phyloP scores from a whole-genome alignment of 1,284 basidiomycete species.

The Trametes sp. region DNA sequence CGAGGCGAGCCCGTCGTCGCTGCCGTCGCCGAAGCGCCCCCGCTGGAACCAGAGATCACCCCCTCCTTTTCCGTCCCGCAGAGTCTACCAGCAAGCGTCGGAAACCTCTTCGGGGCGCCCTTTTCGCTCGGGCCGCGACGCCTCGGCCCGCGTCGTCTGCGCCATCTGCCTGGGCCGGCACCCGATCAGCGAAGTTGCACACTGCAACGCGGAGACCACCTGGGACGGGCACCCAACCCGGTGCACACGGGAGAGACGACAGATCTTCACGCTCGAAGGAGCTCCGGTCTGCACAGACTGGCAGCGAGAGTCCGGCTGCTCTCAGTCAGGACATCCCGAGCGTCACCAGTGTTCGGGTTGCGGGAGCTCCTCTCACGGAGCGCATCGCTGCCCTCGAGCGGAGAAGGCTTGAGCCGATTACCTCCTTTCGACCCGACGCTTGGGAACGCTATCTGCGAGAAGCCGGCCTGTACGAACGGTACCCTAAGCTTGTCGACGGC shows the following conservation, averaged over 20 bases:
- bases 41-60: not conserved
- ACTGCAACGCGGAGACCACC: slow-evolving; percentile 22
- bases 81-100: not conserved
- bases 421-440: slow-evolving; percentile 29
- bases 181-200: slow-evolving; percentile 23
- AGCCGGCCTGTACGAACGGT: slow-evolving; percentile 29
- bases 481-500: slow-evolving; percentile 15
- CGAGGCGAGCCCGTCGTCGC: too few species aligned
- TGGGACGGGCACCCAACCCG: slow-evolving; percentile 26
- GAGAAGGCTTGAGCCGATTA: slow-evolving; percentile 32
- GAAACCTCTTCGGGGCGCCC: not conserved
- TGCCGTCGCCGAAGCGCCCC: too few species aligned
- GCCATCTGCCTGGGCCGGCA: slow-evolving; percentile 38
- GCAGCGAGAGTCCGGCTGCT: slow-evolving; percentile 31
- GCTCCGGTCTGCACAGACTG: slow-evolving; percentile 32
- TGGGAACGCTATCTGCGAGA: slow-evolving; percentile 35
- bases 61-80: not conserved
- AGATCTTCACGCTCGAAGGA: slow-evolving; percentile 20
- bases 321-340: slow-evolving; percentile 5
- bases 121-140: slow-evolving; percentile 18
- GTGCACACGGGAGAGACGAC: slow-evolving; percentile 7
- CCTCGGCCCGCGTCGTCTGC: slow-evolving; percentile 23
- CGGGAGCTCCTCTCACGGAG: slow-evolving; percentile 32
- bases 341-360: slow-evolving; percentile 41
- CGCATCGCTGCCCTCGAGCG: slow-evolving; percentile 34